Percentiles rank a stretch among this genome's conserved stretches.
These are phyloP conservation scores for Triangularia verruculosa DNA, from an alignment of 2,329 filamentous ascomycete species.

Conservation along the genomic window DNA sequence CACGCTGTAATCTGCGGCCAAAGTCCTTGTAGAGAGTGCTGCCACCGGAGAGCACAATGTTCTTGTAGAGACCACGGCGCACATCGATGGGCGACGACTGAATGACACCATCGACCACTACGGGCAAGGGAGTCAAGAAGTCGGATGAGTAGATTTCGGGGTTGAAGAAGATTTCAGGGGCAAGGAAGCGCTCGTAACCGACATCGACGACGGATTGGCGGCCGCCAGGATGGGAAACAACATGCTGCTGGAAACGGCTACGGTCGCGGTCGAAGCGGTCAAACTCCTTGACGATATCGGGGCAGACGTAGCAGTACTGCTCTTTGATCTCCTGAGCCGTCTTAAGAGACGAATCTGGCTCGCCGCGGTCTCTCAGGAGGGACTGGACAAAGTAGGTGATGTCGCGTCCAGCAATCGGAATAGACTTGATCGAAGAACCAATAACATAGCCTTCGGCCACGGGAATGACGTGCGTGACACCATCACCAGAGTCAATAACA, in stretches of 20 bases:
- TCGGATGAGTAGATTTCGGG: conserved; percentile 99
- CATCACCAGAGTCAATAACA: conserved; percentile 97
- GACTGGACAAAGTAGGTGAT: conserved; percentile 99
- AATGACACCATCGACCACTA: conserved; percentile 93
- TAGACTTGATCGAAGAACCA: conserved; percentile 97
- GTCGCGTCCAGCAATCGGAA: conserved; percentile 95
- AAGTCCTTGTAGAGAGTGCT: conserved; percentile 99
- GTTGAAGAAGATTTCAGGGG: conserved; percentile 99
- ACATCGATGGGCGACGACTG: conserved; percentile 98
- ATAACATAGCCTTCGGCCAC: conserved; percentile 99
- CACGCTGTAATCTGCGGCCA: conserved; percentile 88
- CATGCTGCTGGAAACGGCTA: conserved; percentile 86
- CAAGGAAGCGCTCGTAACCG: conserved; percentile 95
- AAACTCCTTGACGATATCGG: conserved; percentile 99
- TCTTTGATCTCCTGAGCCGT: conserved; percentile 98
- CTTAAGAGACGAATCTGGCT: conserved; percentile 94
- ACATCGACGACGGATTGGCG: conserved; percentile 84
- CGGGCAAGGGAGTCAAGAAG: conserved; percentile 91
- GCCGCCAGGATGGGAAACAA: conserved; percentile 81
- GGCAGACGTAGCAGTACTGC: conserved; percentile 96
- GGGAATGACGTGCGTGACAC: conserved; percentile 98
- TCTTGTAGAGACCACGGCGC: conserved; percentile 96
- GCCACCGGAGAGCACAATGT: conserved; percentile 95
- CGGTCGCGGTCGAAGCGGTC: conserved; percentile 90
- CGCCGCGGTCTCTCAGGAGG: conserved; percentile 89